A percentile compares a stretch with the other conserved stretches of the same genome.
These are phyloP conservation scores for Eucalyptus tenuipes DNA, from an alignment of 345 rosid species.

Conservation along the genomic window DNA sequence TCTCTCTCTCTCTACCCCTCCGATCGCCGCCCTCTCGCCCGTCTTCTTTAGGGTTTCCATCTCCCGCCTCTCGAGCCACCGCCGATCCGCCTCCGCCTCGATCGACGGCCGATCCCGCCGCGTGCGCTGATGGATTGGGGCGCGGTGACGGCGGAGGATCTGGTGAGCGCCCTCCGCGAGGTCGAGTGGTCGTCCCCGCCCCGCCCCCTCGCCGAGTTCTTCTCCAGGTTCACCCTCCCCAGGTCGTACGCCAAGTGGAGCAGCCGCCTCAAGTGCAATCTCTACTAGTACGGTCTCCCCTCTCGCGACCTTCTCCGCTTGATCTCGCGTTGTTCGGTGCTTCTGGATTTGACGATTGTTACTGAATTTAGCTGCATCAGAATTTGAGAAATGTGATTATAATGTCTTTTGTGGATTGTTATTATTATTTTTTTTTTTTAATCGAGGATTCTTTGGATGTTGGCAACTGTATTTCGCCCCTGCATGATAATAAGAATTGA, in stretches of 20 bases:
- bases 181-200: slow-evolving; percentile 99
- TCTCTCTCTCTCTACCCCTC: neutral
- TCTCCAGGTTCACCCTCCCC: slow-evolving; percentile 84
- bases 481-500: neutral
- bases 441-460: neutral
- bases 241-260: slow-evolving; percentile 77
- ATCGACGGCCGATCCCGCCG: neutral
- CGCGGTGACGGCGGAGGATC: slow-evolving; percentile 83
- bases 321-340: neutral
- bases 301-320: neutral
- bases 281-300: slow-evolving; percentile 57
- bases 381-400: neutral
- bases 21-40: neutral
- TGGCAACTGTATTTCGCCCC: neutral
- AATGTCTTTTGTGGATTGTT: neutral
- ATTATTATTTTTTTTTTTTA: neutral
- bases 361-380: neutral
- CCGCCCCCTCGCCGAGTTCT: slow-evolving; percentile 78
- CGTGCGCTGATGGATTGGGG: slow-evolving; percentile 87
- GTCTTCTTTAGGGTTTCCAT: neutral
- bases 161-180: slow-evolving; percentile 89
- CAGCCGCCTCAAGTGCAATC: slow-evolving; percentile 98
- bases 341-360: neutral
- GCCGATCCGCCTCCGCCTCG: neutral
- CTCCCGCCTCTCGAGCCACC: neutral